Evolutionary conservation across 495 filamentous ascomycete species (phyloP).

Genomic region (Xylaria flabelliformis): DNA sequence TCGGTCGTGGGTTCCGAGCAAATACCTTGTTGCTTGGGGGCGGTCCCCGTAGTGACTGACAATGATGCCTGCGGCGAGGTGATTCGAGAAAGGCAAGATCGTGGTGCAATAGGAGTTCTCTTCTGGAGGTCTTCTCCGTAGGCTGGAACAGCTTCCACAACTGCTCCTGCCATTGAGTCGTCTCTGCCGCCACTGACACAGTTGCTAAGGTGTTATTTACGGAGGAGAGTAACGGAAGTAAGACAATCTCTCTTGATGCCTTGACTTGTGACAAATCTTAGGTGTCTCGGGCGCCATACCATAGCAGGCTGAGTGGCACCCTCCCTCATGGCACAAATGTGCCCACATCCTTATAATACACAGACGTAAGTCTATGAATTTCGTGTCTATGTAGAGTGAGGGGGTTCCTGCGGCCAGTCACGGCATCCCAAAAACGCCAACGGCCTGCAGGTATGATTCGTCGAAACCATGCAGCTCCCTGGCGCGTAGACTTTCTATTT

Average conservation of each 20-base stretch:
- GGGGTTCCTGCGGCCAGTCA: neutral
- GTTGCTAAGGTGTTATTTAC: neutral
- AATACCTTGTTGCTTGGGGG: neutral
- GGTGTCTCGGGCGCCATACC: neutral
- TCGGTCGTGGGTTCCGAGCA: neutral
- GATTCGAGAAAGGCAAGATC: neutral
- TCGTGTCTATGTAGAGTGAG: neutral
- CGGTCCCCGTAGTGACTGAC: neutral
- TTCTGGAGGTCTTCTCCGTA: neutral
- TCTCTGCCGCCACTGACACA: neutral
- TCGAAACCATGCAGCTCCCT: neutral
- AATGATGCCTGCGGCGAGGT: neutral
- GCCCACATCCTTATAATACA: neutral
- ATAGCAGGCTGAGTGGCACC: neutral
- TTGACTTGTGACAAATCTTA: neutral
- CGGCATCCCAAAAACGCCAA: neutral
- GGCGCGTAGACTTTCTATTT: no score
- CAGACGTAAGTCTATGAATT: neutral
- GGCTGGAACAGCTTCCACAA: neutral
- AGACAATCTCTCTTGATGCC: neutral
- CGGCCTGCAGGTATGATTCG: neutral
- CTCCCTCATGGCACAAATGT: constrained; percentile 1
- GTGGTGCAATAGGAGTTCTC: neutral
- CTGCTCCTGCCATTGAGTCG: neutral
- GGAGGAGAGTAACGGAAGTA: neutral